These are phyloP conservation scores for Quercus rubra DNA, from an alignment of 306 rosid species.

Conservation along the genomic window DNA sequence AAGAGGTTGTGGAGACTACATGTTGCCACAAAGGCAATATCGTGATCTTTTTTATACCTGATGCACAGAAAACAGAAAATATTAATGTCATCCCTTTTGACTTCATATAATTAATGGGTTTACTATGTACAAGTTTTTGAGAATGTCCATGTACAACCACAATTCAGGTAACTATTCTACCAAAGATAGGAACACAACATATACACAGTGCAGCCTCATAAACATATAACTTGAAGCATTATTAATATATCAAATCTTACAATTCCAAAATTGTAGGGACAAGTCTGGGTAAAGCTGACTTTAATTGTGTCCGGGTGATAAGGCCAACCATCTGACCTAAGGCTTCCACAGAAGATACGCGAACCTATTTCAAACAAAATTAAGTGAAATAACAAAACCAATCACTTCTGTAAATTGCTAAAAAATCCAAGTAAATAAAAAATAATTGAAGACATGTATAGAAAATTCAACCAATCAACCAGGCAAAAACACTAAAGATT, in stretches of 20 bases:
- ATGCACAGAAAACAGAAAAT: conserved; percentile 23
- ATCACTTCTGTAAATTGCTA: neutral
- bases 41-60: conserved; percentile 90
- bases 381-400: conserved; percentile 11
- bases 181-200: conserved; percentile 8
- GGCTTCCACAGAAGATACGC: conserved; percentile 82
- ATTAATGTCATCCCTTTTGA: conserved; percentile 5
- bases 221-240: conserved; percentile 13
- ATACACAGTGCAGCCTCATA: conserved; percentile 3
- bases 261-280: conserved; percentile 89
- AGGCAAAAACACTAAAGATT: neutral
- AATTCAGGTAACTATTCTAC: conserved; percentile 5
- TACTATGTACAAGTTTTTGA: neutral
- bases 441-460: neutral
- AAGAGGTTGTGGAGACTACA: conserved; percentile 85
- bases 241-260: conserved; percentile 48
- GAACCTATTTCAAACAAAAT: conserved; percentile 50
- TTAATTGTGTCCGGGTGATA: conserved; percentile 73
- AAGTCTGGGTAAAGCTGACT: conserved; percentile 86
- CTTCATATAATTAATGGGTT: conserved; percentile 10
- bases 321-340: conserved; percentile 95
- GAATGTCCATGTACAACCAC: neutral
- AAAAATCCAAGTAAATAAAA: conserved; percentile 7
- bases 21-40: conserved; percentile 75
- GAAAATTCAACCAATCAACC: neutral